Base-by-base conservation (phyloP, 768 basidiomycete species). In the Termitomyces sp. region DNA sequence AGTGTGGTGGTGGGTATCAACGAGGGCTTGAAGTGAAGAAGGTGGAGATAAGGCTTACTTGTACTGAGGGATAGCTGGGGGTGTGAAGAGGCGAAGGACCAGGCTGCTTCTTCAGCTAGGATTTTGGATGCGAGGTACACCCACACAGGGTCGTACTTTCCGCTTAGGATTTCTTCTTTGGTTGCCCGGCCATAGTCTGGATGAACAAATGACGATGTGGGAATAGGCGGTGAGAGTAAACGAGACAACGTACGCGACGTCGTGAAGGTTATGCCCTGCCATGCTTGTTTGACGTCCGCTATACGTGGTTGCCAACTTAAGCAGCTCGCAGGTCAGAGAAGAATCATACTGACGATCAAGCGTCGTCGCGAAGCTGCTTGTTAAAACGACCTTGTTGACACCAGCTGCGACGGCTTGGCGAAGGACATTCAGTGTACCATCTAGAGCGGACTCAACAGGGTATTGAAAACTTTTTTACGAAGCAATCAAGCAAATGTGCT, bases 41-140 rank as follows among this genome's bases (percentile, higher is more conserved):
- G 12, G 18, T 24, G 15, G 8, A 12, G 36, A 16, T 39, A 35
- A 33, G 36, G 65, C 75, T 53, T 58, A 78, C 77, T 58, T 2
- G 70, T 68, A 16, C 71, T 69, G 38, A 75, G 58, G 32, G 77
- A 73, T 18, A 78, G 60, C 48, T 74, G 66, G 22, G 74, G 74
- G 55, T 78, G 73, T 48, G 65, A 58, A n/a, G 75, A 75, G 1
- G 72, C 77, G 59, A 73, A 77, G 16, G 73, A 65, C 78, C 78
- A 78, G 0, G 74, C 70, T 6, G 72, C 74, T 35, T 67, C 65
- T 64, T 81, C 62, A 13, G 58, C 51, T 22, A 63, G 39, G 32
- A 50, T 55, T 44, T 63, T 59, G 1, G 52, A 55, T 45, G 58
- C 62, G 3, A 58, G 38, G 42, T 63, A 63, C 6, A 56, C 54